A percentile compares a stretch with the other conserved stretches of the same genome.
Evolutionary conservation across 2,329 filamentous ascomycete species (phyloP).

Genomic region (Tolypocladium paradoxum): DNA sequence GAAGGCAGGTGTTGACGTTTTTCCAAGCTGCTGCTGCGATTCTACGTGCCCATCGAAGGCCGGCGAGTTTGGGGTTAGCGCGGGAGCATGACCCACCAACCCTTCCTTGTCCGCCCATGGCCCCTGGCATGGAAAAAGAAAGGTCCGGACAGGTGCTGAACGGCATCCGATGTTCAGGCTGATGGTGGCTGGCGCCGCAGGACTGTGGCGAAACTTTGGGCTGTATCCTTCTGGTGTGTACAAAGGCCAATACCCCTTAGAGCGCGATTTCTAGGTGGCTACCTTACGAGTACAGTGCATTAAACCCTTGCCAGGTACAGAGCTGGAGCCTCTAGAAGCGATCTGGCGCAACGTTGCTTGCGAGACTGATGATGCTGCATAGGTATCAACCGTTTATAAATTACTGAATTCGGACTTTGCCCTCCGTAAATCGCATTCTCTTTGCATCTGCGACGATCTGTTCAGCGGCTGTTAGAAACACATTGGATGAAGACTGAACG

Average conservation of each 20-base stretch:
- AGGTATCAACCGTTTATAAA: not conserved
- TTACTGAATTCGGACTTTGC: not conserved
- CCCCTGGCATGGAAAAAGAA: not conserved
- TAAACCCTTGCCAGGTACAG: too few species aligned
- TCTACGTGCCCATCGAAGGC: conserved; percentile 22
- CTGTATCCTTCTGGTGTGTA: not conserved
- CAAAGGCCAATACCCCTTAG: too few species aligned
- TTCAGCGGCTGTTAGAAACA: not conserved
- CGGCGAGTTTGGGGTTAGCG: conserved; percentile 22
- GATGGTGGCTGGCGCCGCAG: not conserved
- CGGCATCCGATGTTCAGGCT: not conserved
- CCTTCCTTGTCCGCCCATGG: conserved; percentile 9
- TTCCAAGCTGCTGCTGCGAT: conserved; percentile 17
- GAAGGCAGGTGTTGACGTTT: conserved; percentile 17
- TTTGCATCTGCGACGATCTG: not conserved
- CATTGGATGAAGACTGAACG: not conserved
- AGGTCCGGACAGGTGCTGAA: not conserved
- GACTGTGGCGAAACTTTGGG: not conserved
- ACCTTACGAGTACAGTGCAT: too few species aligned
- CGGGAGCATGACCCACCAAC: conserved; percentile 12
- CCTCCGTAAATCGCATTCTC: not conserved
- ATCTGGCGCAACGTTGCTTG: not conserved
- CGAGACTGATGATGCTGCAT: not conserved
- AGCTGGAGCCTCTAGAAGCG: not conserved
- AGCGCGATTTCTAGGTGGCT: too few species aligned